phyloP scores from a whole-genome alignment of 2,329 filamentous ascomycete genomes.

The Blumeriella jaapii region DNA sequence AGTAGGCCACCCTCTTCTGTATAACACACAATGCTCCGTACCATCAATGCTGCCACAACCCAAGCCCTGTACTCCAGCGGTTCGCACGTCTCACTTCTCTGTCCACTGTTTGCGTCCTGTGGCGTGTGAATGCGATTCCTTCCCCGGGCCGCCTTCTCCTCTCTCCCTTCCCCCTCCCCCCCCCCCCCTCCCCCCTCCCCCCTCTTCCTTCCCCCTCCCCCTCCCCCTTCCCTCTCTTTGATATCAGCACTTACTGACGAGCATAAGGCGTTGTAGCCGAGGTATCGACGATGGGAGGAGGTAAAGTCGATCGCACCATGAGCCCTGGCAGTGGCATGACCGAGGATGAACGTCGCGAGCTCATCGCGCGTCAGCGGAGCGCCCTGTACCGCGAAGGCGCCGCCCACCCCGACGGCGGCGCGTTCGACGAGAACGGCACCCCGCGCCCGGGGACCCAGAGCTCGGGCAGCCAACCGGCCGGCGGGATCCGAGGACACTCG shows the following conservation, averaged over 20 bases:
- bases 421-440: constrained; percentile 56
- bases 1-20: constrained; percentile 79
- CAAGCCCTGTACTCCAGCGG: constrained; percentile 26
- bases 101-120: constrained; percentile 28
- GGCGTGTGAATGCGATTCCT: constrained; percentile 28
- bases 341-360: constrained; percentile 89
- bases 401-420: constrained; percentile 53
- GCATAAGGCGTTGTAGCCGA: constrained; percentile 51
- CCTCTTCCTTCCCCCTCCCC: too few species aligned
- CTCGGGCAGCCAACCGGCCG: constrained; percentile 45
- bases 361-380: constrained; percentile 91
- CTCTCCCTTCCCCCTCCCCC: too few species aligned
- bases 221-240: too few species aligned
- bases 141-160: constrained; percentile 7
- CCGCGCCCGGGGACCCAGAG: constrained; percentile 56
- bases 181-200: too few species aligned
- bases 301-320: constrained; percentile 77
- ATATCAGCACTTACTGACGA: constrained; percentile 27
- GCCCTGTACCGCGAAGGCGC: constrained; percentile 76
- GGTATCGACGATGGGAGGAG: constrained; percentile 48
- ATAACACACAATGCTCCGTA: constrained; percentile 49
- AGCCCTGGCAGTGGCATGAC: constrained; percentile 74
- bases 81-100: constrained; percentile 24
- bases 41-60: constrained; percentile 10
- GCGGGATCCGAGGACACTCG: constrained; percentile 62